Evolutionary conservation across 257 asterid species (phyloP).

Genomic region (Schizonepeta tenuifolia): DNA sequence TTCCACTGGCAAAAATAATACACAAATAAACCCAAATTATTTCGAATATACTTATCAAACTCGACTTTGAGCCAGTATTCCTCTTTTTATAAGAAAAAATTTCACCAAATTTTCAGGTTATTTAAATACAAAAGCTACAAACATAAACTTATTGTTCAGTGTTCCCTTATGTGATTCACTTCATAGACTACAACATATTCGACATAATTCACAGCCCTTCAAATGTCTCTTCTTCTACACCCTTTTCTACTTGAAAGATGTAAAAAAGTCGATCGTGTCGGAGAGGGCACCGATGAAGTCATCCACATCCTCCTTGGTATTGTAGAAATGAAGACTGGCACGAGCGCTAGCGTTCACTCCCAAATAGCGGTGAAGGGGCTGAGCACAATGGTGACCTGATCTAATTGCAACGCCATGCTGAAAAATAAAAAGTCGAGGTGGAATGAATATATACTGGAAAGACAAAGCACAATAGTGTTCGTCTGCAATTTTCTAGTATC

Average conservation of each 20-base stretch:
- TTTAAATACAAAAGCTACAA: not conserved
- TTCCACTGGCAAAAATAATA: not conserved
- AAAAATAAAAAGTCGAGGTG: not conserved
- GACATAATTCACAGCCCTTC: constrained; percentile 3
- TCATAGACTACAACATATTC: not conserved
- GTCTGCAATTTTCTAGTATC: not conserved
- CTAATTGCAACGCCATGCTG: constrained; percentile 93
- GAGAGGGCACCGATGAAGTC: constrained; percentile 65
- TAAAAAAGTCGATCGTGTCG: constrained; percentile 69
- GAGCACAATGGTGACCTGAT: constrained; percentile 98
- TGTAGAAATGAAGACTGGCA: constrained; percentile 92
- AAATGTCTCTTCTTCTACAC: not conserved
- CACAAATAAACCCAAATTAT: not conserved
- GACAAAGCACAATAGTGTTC: not conserved
- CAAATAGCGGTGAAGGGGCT: constrained; percentile 80
- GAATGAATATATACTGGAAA: not conserved
- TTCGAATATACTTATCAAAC: not conserved
- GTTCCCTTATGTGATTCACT: not conserved
- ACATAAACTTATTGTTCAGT: not conserved
- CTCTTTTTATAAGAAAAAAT: not conserved
- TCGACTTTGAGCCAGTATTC: not conserved
- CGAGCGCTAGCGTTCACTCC: constrained; percentile 89
- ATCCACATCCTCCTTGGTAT: constrained; percentile 90
- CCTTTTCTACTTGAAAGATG: constrained; percentile 52
- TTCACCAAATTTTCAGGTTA: not conserved